Conservation (phyloP, 495 filamentous ascomycete species). For the Xylaria scruposa region DNA sequence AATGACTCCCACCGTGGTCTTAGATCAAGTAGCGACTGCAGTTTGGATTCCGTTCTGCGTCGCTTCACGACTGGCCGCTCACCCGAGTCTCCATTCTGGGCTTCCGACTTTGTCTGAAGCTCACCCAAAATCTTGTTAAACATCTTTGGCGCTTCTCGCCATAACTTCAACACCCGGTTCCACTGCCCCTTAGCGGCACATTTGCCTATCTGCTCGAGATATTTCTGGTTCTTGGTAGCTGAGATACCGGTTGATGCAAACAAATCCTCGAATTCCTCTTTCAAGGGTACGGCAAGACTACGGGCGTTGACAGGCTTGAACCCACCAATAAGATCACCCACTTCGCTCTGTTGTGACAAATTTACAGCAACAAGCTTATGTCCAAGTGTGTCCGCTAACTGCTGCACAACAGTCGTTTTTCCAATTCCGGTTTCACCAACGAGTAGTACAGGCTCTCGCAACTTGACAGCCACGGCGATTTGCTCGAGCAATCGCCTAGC, state of each 20-base stretch:
- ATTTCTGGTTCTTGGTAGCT: slow-evolving; percentile 81
- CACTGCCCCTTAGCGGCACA: slow-evolving; percentile 82
- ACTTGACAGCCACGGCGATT: slow-evolving; percentile 78
- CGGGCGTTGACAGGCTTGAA: slow-evolving; percentile 94
- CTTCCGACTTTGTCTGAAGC: slow-evolving; percentile 45
- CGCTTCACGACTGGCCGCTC: slow-evolving; percentile 78
- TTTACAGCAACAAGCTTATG: slow-evolving; percentile 89
- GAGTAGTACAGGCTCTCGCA: slow-evolving; percentile 86
- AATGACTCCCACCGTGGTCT: slow-evolving; percentile 82
- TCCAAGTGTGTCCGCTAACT: slow-evolving; percentile 80
- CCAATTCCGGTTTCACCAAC: slow-evolving; percentile 98
- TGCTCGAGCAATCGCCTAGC: slow-evolving; percentile 79
- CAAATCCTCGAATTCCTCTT: slow-evolving; percentile 91
- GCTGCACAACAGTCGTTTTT: slow-evolving; percentile 95
- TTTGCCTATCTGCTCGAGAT: slow-evolving; percentile 78
- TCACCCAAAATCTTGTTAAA: slow-evolving; percentile 74
- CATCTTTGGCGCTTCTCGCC: slow-evolving; percentile 87
- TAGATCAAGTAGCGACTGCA: slow-evolving; percentile 63
- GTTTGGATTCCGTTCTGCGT: slow-evolving; percentile 77
- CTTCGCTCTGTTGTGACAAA: slow-evolving; percentile 96
- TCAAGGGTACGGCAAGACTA: slow-evolving; percentile 84
- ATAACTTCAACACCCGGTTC: slow-evolving; percentile 80
- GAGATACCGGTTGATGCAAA: slow-evolving; percentile 84
- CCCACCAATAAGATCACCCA: slow-evolving; percentile 88
- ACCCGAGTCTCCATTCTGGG: slow-evolving; percentile 43